Percentiles rank a stretch among this genome's conserved stretches.
These are phyloP conservation scores for Xylaria sp. DNA, from an alignment of 2,329 filamentous ascomycete species.

Conservation along the genomic window DNA sequence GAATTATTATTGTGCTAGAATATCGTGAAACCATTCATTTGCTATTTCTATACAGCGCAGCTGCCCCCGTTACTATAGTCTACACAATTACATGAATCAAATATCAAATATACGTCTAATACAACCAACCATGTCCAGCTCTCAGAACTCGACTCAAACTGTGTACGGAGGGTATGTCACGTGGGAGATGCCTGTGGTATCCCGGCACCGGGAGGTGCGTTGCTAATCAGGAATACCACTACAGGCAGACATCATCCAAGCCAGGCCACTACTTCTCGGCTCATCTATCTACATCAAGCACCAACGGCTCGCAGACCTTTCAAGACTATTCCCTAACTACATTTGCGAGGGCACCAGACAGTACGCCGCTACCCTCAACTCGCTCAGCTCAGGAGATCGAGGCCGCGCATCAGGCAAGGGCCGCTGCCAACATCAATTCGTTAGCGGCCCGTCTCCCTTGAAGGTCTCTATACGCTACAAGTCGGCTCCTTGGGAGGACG, in stretches of 20 bases:
- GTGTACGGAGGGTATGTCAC: constrained; percentile 9
- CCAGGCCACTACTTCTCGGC: background rate
- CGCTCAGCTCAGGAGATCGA: background rate
- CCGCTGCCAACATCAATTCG: background rate
- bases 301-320: background rate
- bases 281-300: background rate
- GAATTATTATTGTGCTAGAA: background rate
- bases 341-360: background rate
- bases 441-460: background rate
- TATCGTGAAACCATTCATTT: background rate
- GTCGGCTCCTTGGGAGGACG: no score
- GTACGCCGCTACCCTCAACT: background rate
- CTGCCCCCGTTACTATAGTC: background rate
- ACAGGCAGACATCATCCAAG: background rate
- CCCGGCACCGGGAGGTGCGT: no score
- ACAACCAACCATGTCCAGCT: background rate
- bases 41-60: background rate
- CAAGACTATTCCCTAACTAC: background rate
- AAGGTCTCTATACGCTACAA: background rate
- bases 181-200: background rate
- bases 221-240: background rate
- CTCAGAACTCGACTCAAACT: background rate
- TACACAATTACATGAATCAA: background rate
- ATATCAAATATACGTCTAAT: constrained; percentile 3
- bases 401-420: constrained; percentile 3